A percentile compares a stretch with the other conserved stretches of the same genome.
phyloP scores from a whole-genome alignment of 2,329 filamentous ascomycete genomes.

The Shiraia bambusicola region DNA sequence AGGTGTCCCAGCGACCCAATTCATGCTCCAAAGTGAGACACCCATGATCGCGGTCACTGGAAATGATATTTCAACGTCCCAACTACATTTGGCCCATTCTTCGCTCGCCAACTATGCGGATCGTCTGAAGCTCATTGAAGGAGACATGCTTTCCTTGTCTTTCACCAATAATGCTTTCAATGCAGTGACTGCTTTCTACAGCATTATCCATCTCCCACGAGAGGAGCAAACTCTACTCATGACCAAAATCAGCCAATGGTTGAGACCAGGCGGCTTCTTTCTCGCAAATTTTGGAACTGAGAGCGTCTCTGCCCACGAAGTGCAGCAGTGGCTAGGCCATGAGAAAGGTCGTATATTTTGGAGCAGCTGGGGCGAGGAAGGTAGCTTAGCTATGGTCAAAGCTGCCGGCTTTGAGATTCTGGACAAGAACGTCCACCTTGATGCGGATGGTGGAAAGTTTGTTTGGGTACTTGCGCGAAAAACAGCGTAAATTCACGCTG shows the following conservation, averaged over 20 bases:
- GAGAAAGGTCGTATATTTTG: conserved; percentile 43
- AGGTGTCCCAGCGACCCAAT: conserved; percentile 32
- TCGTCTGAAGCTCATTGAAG: conserved; percentile 29
- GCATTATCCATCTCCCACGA: conserved; percentile 57
- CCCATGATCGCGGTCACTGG: conserved; percentile 38
- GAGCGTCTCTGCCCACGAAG: conserved; percentile 11
- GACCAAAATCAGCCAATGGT: conserved; percentile 49
- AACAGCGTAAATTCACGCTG: not conserved
- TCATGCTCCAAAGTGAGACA: conserved; percentile 18
- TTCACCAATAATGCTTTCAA: conserved; percentile 47
- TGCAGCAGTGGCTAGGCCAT: conserved; percentile 39
- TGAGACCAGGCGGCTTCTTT: conserved; percentile 55
- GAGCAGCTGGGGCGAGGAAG: conserved; percentile 44
- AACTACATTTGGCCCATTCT: conserved; percentile 41
- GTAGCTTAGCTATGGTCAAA: conserved; percentile 34
- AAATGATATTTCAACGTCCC: conserved; percentile 47
- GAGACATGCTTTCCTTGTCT: conserved; percentile 47
- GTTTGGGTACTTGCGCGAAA: conserved; percentile 35
- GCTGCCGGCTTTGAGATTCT: conserved; percentile 29
- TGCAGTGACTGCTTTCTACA: conserved; percentile 56
- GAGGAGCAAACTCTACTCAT: conserved; percentile 54
- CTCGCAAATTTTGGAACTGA: conserved; percentile 43
- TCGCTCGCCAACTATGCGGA: conserved; percentile 16
- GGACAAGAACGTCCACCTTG: conserved; percentile 25
- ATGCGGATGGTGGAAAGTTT: conserved; percentile 26